Percentiles rank a stretch among this genome's conserved stretches.
These are phyloP conservation scores for Ilyonectria mors-panacis DNA, from an alignment of 2,329 filamentous ascomycete species.

Conservation along the genomic window DNA sequence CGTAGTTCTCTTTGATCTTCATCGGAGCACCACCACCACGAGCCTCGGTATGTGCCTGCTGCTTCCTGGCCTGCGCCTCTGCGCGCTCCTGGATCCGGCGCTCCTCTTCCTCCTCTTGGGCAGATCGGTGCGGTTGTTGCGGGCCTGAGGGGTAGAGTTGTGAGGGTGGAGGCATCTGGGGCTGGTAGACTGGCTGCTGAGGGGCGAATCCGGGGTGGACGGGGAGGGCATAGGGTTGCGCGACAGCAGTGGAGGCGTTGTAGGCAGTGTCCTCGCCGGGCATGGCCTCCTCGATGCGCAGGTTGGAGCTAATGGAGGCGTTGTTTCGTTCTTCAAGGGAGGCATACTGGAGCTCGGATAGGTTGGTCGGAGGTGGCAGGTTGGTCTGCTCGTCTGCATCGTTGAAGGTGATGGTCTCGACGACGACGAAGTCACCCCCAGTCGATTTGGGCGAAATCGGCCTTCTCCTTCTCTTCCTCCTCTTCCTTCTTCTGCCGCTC, in stretches of 20 bases:
- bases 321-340: constrained; percentile 96
- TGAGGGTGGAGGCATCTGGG: constrained; percentile 58
- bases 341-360: constrained; percentile 93
- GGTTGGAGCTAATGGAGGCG: constrained; percentile 84
- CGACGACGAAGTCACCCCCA: constrained; percentile 98
- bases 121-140: constrained; percentile 53
- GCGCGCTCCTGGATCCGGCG: constrained; percentile 75
- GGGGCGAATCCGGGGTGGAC: constrained; percentile 60
- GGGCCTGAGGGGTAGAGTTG: constrained; percentile 47
- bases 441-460: constrained; percentile 87
- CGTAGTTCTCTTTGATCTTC: constrained; percentile 95
- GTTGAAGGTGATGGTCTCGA: constrained; percentile 94
- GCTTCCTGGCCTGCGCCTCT: constrained; percentile 74
- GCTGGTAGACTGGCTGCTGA: constrained; percentile 54
- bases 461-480: constrained; percentile 84
- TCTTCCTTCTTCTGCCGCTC: constrained; percentile 93
- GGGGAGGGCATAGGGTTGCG: constrained; percentile 59
- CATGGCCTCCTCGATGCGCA: constrained; percentile 95
- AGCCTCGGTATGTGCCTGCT: constrained; percentile 84
- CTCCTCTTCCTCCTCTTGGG: constrained; percentile 74
- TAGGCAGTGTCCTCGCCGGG: constrained; percentile 80
- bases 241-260: constrained; percentile 61
- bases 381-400: constrained; percentile 89
- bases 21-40: constrained; percentile 78
- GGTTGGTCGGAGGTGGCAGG: constrained; percentile 88